Percentiles rank a stretch among this genome's conserved stretches.
phyloP scores from a whole-genome alignment of 1,284 basidiomycete species.

The Somion occarium region DNA sequence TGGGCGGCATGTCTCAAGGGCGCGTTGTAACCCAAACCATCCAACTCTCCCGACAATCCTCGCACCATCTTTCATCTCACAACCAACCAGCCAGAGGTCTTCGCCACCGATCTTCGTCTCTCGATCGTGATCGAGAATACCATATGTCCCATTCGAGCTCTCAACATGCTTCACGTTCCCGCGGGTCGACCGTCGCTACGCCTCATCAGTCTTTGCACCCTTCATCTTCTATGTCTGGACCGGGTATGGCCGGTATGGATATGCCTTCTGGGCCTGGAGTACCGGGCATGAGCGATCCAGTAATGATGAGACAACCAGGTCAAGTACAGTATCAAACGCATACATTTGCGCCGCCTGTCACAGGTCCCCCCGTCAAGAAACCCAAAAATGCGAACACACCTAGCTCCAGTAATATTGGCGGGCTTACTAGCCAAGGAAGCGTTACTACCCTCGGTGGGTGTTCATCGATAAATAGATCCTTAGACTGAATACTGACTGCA shows the following conservation, averaged over 20 bases:
- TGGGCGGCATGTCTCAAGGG: constrained; percentile 4
- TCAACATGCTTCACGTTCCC: constrained; percentile 19
- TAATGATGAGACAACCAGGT: constrained; percentile 18
- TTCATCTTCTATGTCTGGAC: constrained; percentile 11
- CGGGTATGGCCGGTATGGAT: background rate
- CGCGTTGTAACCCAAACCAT: constrained; percentile 11
- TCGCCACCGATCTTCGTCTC: constrained; percentile 23
- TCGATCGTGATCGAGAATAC: constrained; percentile 18
- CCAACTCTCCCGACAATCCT: constrained; percentile 7
- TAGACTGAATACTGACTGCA: background rate
- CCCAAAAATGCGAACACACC: constrained; percentile 16
- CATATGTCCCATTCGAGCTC: constrained; percentile 14
- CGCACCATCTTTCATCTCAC: constrained; percentile 19
- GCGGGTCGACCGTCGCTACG: constrained; percentile 15
- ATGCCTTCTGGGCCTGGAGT: constrained; percentile 14
- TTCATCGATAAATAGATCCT: background rate
- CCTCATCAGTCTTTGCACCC: constrained; percentile 20
- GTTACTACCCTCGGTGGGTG: constrained; percentile 21
- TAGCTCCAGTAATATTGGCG: constrained; percentile 12
- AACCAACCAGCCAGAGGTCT: constrained; percentile 2
- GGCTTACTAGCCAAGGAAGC: constrained; percentile 16
- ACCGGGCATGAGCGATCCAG: constrained; percentile 29
- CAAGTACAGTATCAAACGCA: constrained; percentile 55
- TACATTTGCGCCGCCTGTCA: constrained; percentile 64
- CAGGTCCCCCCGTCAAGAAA: constrained; percentile 63